Base-by-base conservation (phyloP, 805 yeast genomes). In the Saccharomycopsis sp. region DNA sequence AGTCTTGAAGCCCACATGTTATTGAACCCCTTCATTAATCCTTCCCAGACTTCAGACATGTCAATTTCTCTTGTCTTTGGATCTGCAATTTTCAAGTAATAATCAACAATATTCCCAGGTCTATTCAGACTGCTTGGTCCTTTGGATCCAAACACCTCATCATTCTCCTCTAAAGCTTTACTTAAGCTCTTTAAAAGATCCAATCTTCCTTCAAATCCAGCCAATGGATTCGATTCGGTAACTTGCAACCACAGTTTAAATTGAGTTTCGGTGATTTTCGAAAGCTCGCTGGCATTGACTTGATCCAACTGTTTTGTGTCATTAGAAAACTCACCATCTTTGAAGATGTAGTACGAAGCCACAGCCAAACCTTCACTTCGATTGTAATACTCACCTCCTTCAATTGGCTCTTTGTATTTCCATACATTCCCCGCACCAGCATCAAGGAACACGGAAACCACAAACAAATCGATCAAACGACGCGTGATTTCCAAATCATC, bases 341-440 rank as follows among this genome's bases (percentile, higher is more conserved):
- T 69, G 66, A 83, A 84, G 79, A 83, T 73, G 64, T 82, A 74
- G 57, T 78, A 73, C 17, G 84, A 76, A 0, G 85, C 87, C 52
- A 84, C 78, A 2, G 88, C 89, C 55, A 83, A 71, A 2, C 89
- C 89, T 70, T 84, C 89, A 14, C 84, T 78, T 66, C 89, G 73
- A 25, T 67, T 68, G 47, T 68, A 66, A 8, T 69, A 71, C 7
- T 63, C 65, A 3, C 69, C 70, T 12, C 53, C 59, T 1, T 73
- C 65, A 0, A 59, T 70, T 1, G 64, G 59, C 60, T 82, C 85
- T 1, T 60, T 64, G 64, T 73, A 84, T 49, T 65, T 68, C 89
- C 89, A 84, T 8, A 63, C 64, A 56, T 80, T 78, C 19, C 88
- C 89, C 0, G 88, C 87, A 22, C 89, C 89, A 2, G 88, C 88